Evolutionary conservation across 2,329 filamentous ascomycete genomes (phyloP), one percentile per base, ranked within the genome.

Genomic region (Didymella arachidicola): DNA sequence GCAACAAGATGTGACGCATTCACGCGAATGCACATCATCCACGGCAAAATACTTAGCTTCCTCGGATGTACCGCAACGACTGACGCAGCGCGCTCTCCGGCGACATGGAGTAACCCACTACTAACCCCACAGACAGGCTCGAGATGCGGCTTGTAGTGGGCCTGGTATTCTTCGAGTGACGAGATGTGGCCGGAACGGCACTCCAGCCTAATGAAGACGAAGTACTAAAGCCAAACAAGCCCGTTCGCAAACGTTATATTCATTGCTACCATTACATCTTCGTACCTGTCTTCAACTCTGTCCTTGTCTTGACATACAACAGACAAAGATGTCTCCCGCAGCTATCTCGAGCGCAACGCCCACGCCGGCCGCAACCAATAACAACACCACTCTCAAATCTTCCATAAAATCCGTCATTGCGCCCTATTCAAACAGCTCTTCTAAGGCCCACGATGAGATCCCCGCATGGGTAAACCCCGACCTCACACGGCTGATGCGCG

Each of bases 401-500:
- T 57, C 54, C 2, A 42, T 27, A 36, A 26, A 52, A 55, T 45
- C 64, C 38, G 53, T 62, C 46, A 68, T 65, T 12, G 60, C 67
- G 8, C 57, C 70, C 18, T 52, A 69, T 14, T 52, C 54, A 8
- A 52, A 39, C 27, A 16, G 39, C 18, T 18, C 41, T 5, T 26
- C 26, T 2, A 46, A 34, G 16, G 0, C 50, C 2, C 39, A 42
- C 32, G 22, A 59, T 50, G 57, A 59, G 18, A 63, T 76, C 32
- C 74, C 74, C 6, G 72, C 74, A 3, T 77, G 74, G 74, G 74
- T 77, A 0, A 59, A 71, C 38, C 74, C 74, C 34, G 74, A 78
- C 61, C 77, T 81, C 53, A 55, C 69, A 26, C 68, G 72, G 42
- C 72, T 80, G 14, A 73, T 79, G 49, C 66, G 57, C 32, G 78